These are phyloP conservation scores for Echeveria elegans DNA, from an alignment of 164 flowering plant species.

Conservation along the genomic window DNA sequence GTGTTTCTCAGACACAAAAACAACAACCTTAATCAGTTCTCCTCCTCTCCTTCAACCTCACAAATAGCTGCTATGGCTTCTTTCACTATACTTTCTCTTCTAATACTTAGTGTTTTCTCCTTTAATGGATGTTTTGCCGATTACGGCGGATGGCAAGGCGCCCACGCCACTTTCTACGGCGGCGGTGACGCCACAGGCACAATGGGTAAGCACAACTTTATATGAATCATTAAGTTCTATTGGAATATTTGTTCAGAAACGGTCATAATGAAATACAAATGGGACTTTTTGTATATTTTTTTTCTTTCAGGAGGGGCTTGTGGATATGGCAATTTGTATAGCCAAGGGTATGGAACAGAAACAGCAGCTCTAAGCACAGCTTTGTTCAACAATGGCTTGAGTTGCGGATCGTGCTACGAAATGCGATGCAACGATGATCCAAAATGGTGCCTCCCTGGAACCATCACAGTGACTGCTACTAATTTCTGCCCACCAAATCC, in stretches of 20 bases:
- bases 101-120: background rate
- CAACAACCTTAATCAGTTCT: background rate
- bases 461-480: constrained; percentile 36
- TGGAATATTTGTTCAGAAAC: too few species aligned
- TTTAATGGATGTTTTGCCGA: constrained; percentile 11
- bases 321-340: constrained; percentile 38
- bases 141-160: constrained; percentile 27
- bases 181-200: constrained; percentile 46
- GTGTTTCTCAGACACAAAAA: background rate
- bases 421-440: constrained; percentile 30
- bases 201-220: constrained; percentile 23
- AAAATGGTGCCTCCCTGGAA: constrained; percentile 28
- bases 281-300: background rate
- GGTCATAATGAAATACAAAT: too few species aligned
- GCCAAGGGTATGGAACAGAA: constrained; percentile 34
- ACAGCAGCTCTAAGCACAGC: constrained; percentile 39
- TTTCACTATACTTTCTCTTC: background rate
- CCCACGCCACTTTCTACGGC: constrained; percentile 45
- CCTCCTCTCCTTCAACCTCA: background rate
- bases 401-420: constrained; percentile 39
- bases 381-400: constrained; percentile 30
- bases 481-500: constrained; percentile 38
- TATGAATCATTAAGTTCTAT: background rate
- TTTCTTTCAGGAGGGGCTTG: constrained; percentile 37
- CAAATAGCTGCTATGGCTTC: background rate